Conservation (phyloP, 192 early-diverging fungal genomes). For the Entomortierella lignicola region DNA sequence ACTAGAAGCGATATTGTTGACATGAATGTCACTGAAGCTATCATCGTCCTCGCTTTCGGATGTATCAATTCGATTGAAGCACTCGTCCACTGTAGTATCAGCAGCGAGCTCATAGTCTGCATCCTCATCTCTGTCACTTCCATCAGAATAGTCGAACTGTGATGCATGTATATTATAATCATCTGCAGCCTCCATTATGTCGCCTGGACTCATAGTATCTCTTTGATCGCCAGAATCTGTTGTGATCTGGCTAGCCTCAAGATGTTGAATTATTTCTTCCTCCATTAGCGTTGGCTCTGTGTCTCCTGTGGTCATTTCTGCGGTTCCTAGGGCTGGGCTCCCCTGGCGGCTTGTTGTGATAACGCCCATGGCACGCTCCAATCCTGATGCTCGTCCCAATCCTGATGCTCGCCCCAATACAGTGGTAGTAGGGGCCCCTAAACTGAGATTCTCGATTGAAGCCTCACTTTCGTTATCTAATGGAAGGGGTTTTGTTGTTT, state of each 20-base stretch:
- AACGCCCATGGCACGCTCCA: constrained; percentile 25
- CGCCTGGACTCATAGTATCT: constrained; percentile 4
- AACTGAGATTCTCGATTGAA: constrained; percentile 21
- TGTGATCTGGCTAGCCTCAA: background rate
- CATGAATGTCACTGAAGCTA: constrained; percentile 44
- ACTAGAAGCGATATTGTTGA: constrained; percentile 57
- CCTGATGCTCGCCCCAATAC: background rate
- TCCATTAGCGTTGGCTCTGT: constrained; percentile 5
- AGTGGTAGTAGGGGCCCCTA: background rate
- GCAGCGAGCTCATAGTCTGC: constrained; percentile 23
- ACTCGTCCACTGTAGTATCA: constrained; percentile 21
- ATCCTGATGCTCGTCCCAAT: background rate
- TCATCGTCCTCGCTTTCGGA: constrained; percentile 44
- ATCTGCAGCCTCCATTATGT: constrained; percentile 3
- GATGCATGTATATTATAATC: constrained; percentile 4
- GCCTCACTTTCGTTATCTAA: constrained; percentile 6
- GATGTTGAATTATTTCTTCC: background rate
- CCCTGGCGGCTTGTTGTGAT: constrained; percentile 40
- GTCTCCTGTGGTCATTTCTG: background rate
- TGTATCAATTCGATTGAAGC: constrained; percentile 1
- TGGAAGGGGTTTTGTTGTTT: background rate
- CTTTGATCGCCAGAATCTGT: background rate
- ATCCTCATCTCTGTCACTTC: constrained; percentile 22
- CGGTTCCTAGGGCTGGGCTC: constrained; percentile 15
- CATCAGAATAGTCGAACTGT: constrained; percentile 2